A percentile compares a stretch with the other conserved stretches of the same genome.
These are phyloP conservation scores for Verticillium longisporum DNA, from an alignment of 2,329 filamentous ascomycete species.

Conservation along the genomic window DNA sequence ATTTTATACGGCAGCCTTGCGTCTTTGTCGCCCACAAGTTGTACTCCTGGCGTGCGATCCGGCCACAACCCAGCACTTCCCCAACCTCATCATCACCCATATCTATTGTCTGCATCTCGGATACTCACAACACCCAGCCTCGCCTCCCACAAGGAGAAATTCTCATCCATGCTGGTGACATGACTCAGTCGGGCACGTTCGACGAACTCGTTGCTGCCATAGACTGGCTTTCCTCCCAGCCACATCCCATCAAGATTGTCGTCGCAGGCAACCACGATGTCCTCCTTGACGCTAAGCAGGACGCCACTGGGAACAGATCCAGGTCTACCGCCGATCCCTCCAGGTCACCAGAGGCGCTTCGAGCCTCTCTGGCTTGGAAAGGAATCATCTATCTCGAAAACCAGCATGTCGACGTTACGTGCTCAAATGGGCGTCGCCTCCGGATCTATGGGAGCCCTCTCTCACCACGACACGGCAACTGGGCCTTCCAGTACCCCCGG, in stretches of 20 bases:
- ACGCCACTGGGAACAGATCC: slow-evolving; percentile 4
- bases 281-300: slow-evolving; percentile 16
- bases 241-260: slow-evolving; percentile 35
- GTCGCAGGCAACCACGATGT: slow-evolving; percentile 41
- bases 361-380: slow-evolving; percentile 23
- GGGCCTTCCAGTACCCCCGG: slow-evolving; percentile 34
- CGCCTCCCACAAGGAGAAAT: slow-evolving; percentile 33
- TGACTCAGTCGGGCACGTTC: slow-evolving; percentile 36
- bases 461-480: slow-evolving; percentile 25
- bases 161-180: slow-evolving; percentile 40
- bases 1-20: background rate
- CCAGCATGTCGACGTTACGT: slow-evolving; percentile 8
- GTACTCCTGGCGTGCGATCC: background rate
- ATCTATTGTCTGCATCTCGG: slow-evolving; percentile 32
- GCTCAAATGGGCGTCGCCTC: slow-evolving; percentile 25
- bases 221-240: slow-evolving; percentile 31
- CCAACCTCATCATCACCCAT: slow-evolving; percentile 47
- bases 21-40: background rate
- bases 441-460: slow-evolving; percentile 27
- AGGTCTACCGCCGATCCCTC: slow-evolving; percentile 16
- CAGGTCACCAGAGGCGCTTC: slow-evolving; percentile 41
- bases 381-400: slow-evolving; percentile 18
- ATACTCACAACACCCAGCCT: slow-evolving; percentile 33
- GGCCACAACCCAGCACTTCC: slow-evolving; percentile 27
- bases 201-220: slow-evolving; percentile 30